Evolutionary conservation across 306 rosid species (phyloP), one percentile per base, ranked within the genome.

Genomic region (Vigna hirtella): DNA sequence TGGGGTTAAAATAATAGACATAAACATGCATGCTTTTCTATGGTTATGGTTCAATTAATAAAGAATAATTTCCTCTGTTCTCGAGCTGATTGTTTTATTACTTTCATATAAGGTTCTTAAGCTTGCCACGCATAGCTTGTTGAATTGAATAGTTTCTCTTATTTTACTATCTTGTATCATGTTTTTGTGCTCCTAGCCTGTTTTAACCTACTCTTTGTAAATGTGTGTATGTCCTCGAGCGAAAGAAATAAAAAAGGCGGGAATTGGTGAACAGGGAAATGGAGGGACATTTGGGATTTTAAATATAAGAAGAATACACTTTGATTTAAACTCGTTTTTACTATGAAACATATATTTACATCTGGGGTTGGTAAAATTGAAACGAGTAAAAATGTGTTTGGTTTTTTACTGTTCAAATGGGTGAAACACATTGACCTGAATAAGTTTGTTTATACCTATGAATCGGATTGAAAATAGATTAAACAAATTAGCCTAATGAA

Each of bases 21-120:
- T 45, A 34, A 47, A 28, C 63, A 53, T 45, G 77, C 84, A 50
- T 57, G 74, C 48, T 78, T 79, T 79, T 78, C 42, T 20, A 61
- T 50, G 76, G 70, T 70, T 30, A 82, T 77, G 86, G 85, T 61
- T 81, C 36, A 70, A 85, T 8, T 49, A 69, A 76, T 72, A 66
- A 79, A 79, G 22, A 77, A 79, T 65, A 38, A 48, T 65, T 28
- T 82, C 76, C 79, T 82, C 84, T 70, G 80, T 66, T 70, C 47
- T 72, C 82, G 89, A 71, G 85, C 81, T 49, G 28, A 18, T 72
- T 68, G 84, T 71, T 59, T 70, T 43, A 43, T 43, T 43, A 43
- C 48, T 43, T 43, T 10, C 48, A 70, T 59, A 76, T 42, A 70
- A 55, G 22, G 70, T 84, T 70, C 83, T 61, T 56, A n/a, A 59